Percentiles rank a stretch among this genome's conserved stretches.
These are phyloP conservation scores for Fagopyrum homotropicum DNA, from an alignment of 148 eudicot species.

Conservation along the genomic window DNA sequence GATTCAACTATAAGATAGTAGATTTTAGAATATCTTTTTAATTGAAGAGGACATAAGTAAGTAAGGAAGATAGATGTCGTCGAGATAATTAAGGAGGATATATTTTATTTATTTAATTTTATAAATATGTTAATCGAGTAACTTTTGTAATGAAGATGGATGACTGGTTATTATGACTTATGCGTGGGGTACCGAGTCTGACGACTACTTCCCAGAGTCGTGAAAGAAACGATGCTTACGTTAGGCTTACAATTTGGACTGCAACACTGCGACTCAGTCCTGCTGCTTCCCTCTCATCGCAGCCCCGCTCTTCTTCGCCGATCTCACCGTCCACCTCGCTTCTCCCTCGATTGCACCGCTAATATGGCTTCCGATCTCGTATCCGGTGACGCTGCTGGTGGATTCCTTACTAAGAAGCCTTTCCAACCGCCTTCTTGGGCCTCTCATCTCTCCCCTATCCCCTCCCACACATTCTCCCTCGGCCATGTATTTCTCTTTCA, in stretches of 20 bases:
- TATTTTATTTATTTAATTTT: too few species aligned
- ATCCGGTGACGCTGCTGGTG: neutral
- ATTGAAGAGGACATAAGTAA: too few species aligned
- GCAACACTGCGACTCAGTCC: neutral
- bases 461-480: constrained; percentile 56
- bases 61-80: too few species aligned
- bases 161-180: too few species aligned
- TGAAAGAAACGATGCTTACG: neutral
- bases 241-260: neutral
- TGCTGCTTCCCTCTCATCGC: neutral
- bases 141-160: too few species aligned
- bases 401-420: constrained; percentile 43
- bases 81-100: too few species aligned
- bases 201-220: neutral
- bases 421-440: constrained; percentile 87
- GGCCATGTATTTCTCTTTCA: constrained; percentile 45
- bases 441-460: constrained; percentile 60
- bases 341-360: neutral
- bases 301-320: neutral
- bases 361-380: constrained; percentile 4
- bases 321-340: neutral
- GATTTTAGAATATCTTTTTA: too few species aligned
- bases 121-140: too few species aligned
- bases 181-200: too few species aligned
- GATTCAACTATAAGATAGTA: too few species aligned